Conservation (phyloP, 495 filamentous ascomycete genomes). For the Neurospora tetrasperma region DNA sequence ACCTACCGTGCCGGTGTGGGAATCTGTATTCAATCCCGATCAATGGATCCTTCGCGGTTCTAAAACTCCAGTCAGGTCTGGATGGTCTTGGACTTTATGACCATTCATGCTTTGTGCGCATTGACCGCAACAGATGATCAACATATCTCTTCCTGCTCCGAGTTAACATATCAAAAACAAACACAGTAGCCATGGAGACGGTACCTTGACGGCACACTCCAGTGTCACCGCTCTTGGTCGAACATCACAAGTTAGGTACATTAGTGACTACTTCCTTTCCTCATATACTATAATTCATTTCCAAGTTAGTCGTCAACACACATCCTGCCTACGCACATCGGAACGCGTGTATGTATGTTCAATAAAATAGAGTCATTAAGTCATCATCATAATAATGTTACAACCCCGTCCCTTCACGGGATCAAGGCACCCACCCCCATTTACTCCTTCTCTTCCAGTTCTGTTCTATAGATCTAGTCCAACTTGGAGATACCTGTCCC, state of each 20-base stretch:
- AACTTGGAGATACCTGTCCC: neutral
- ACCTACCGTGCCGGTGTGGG: neutral
- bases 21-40: neutral
- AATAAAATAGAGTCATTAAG: neutral
- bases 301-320: too few relatives aligned
- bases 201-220: neutral
- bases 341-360: neutral
- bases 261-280: too few relatives aligned
- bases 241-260: too few relatives aligned
- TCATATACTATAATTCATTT: too few relatives aligned
- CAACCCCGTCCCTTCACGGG: neutral
- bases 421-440: neutral
- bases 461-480: neutral
- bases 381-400: neutral
- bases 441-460: neutral
- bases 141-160: too few relatives aligned
- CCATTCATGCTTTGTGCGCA: neutral
- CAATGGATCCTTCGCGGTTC: neutral
- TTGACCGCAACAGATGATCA: too few relatives aligned
- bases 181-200: neutral
- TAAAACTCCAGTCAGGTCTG: neutral
- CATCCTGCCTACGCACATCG: too few relatives aligned
- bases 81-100: neutral
- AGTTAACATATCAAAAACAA: neutral
- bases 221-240: too few relatives aligned